phyloP scores from a whole-genome alignment of 495 filamentous ascomycete genomes.

The Podospora sp. region DNA sequence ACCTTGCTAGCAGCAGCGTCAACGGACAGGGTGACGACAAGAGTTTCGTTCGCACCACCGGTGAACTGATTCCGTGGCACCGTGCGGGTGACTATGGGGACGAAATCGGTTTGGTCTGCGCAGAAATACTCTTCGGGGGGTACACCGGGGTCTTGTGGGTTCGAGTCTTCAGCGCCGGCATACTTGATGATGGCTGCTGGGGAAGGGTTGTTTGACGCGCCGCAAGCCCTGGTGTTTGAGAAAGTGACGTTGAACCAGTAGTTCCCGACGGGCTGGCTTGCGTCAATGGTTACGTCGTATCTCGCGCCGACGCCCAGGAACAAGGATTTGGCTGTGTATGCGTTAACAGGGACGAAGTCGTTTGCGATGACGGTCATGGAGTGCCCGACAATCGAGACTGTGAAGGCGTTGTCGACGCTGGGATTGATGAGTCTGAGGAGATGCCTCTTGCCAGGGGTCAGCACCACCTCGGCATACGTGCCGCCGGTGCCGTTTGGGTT shows the following conservation, averaged over 20 bases:
- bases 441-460: conserved; percentile 47
- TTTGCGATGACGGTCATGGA: conserved; percentile 51
- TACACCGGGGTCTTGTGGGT: conserved; percentile 16
- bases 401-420: conserved; percentile 50
- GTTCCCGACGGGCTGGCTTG: conserved; percentile 48
- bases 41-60: background rate
- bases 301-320: conserved; percentile 65
- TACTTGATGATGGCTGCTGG: conserved; percentile 33
- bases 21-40: conserved; percentile 21
- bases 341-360: conserved; percentile 54
- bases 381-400: conserved; percentile 55
- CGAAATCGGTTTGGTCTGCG: conserved; percentile 21
- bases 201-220: conserved; percentile 21
- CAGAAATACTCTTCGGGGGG: conserved; percentile 24
- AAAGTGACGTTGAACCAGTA: conserved; percentile 58
- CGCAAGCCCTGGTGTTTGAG: conserved; percentile 25
- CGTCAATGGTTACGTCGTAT: conserved; percentile 67
- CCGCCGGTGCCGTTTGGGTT: conserved; percentile 35
- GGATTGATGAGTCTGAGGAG: conserved; percentile 59
- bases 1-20: conserved; percentile 19
- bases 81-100: conserved; percentile 24
- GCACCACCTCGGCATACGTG: conserved; percentile 35
- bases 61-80: conserved; percentile 23
- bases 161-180: conserved; percentile 15
- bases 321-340: conserved; percentile 47